A percentile compares a stretch with the other conserved stretches of the same genome.
phyloP scores from a whole-genome alignment of 179 eudicot genomes.

The Amaranthus tricolor region DNA sequence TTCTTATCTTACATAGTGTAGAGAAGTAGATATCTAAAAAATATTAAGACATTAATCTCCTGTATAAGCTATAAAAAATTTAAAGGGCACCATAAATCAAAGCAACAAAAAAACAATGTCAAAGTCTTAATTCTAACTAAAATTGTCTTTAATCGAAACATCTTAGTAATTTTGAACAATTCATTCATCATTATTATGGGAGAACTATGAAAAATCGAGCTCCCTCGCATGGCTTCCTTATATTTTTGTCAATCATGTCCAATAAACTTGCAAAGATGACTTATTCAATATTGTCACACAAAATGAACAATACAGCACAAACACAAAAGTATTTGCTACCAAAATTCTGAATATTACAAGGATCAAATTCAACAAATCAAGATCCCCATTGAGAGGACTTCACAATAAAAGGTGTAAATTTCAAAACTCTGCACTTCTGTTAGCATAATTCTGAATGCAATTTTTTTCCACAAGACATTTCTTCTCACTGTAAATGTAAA shows the following conservation, averaged over 20 bases:
- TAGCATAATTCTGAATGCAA: conserved; percentile 7
- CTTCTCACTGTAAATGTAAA: conserved; percentile 22
- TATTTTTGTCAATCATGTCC: too few species aligned
- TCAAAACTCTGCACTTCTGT: conserved; percentile 16
- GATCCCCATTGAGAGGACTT: neutral
- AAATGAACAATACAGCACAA: neutral
- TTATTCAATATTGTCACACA: too few species aligned
- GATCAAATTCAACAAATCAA: neutral
- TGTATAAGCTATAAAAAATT: neutral
- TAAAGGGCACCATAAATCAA: neutral
- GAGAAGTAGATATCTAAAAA: neutral
- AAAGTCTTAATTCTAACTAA: neutral
- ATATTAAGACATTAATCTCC: neutral
- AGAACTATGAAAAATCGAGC: too few species aligned
- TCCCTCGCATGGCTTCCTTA: too few species aligned
- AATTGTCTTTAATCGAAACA: neutral
- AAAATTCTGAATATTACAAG: neutral
- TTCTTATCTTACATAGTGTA: neutral
- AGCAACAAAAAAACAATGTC: too few species aligned
- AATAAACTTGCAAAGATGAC: too few species aligned
- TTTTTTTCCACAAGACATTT: conserved; percentile 26
- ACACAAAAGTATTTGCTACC: neutral
- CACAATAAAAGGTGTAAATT: neutral
- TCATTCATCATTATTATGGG: too few species aligned
- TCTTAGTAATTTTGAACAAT: too few species aligned